Evolutionary conservation across 2,329 filamentous ascomycete genomes (phyloP), one percentile per base, ranked within the genome.

Genomic region (Neonectria hederae): DNA sequence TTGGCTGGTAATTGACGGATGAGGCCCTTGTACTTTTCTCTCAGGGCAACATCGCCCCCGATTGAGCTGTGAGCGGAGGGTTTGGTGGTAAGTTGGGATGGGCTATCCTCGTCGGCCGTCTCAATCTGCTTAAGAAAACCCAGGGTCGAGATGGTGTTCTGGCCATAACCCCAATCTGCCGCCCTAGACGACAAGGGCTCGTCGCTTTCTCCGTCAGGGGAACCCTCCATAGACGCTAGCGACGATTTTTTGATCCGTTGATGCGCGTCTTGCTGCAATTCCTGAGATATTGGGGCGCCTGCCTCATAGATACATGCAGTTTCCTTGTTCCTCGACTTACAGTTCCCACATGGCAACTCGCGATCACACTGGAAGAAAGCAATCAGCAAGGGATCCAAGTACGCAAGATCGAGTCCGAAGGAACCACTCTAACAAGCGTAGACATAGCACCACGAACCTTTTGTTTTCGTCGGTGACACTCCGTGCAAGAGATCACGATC

Each of bases 381-480:
- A 7, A 19, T 72, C 28, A 73, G 54, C 48, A 46, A 28, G n/a
- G 3, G 7, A 7, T 10, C 3, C 14, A 11, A 14, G 26, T 38
- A 38, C 26, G 26, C 26, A 9, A 28, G 10, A 28, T 28, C 28
- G 10, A n/a, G 35, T 1, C 6, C 17, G n/a, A 38, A 17, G 6
- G 3, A 7, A n/a, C 14, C 14, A 7, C 14, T 17, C 17, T 3
- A 13, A n/a, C 17, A 6, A n/a, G 35, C 14, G 14, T 38, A 14
- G 13, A 4, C 6, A 24, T 14, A 40, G 26, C 17, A 19, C 19
- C 24, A 64, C 71, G 35, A 53, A 85, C 85, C 81, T 87, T 87
- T 73, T 89, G 86, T 73, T 90, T 90, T 64, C 88, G 82, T 65
- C 87, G 81, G 75, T 90, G 88, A 69, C 88, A 90, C 73, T 90